These are phyloP conservation scores for Candida taoyuanica DNA, from an alignment of 805 yeast species.

Conservation along the genomic window DNA sequence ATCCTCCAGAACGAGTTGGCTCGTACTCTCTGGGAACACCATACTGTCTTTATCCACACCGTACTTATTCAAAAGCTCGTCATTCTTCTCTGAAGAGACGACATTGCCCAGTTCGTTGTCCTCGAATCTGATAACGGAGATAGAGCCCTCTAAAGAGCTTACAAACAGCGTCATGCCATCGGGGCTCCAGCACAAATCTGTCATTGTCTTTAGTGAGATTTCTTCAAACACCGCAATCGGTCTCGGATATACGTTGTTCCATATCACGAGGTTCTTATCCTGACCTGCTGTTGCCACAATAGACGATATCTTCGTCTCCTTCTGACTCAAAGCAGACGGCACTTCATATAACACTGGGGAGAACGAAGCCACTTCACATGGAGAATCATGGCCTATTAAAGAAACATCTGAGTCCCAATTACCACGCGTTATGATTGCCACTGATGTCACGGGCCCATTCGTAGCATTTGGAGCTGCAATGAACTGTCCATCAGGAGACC, in stretches of 20 bases:
- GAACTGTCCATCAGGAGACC: slow-evolving; percentile 90
- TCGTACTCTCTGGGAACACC: slow-evolving; percentile 82
- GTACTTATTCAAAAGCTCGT: slow-evolving; percentile 67
- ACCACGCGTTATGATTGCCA: slow-evolving; percentile 70
- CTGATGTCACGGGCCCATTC: slow-evolving; percentile 75
- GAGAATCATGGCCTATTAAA: slow-evolving; percentile 78
- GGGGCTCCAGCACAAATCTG: slow-evolving; percentile 88
- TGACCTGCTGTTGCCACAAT: slow-evolving; percentile 96
- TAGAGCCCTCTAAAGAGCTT: slow-evolving; percentile 81
- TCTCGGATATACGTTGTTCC: slow-evolving; percentile 75
- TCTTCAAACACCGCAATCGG: slow-evolving; percentile 82
- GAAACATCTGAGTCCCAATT: slow-evolving; percentile 74
- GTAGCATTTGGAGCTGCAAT: slow-evolving; percentile 84
- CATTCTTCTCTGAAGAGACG: slow-evolving; percentile 62
- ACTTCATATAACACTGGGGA: slow-evolving; percentile 61
- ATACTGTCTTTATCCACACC: slow-evolving; percentile 85
- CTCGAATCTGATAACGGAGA: slow-evolving; percentile 64
- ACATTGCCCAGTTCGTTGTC: slow-evolving; percentile 55
- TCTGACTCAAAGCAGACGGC: slow-evolving; percentile 10
- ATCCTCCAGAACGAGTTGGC: slow-evolving; percentile 71
- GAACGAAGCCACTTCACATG: slow-evolving; percentile 75
- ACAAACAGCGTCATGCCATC: slow-evolving; percentile 70
- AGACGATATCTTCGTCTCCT: slow-evolving; percentile 45
- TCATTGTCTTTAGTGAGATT: slow-evolving; percentile 69
- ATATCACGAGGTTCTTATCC: slow-evolving; percentile 79